Conservation (phyloP, 2,329 filamentous ascomycete genomes). For the Tympanopsis confertula region DNA sequence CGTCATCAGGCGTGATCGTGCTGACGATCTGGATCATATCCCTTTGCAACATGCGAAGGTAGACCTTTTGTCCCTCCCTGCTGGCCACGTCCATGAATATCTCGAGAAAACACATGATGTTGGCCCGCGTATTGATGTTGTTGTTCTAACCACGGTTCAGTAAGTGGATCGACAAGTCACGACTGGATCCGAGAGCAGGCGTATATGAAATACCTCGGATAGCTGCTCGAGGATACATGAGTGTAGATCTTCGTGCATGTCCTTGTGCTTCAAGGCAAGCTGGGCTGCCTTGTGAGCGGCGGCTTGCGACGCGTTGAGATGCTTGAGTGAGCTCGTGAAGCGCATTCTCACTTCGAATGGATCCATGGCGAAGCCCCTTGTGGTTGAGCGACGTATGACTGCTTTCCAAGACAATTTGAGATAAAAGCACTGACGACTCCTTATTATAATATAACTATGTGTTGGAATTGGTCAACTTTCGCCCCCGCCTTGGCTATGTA, state of each 20-base stretch:
- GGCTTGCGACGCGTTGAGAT: constrained; percentile 79
- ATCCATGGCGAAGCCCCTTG: constrained; percentile 56
- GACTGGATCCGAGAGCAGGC: too few relatives aligned
- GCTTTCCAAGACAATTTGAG: too few relatives aligned
- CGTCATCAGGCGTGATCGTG: constrained; percentile 76
- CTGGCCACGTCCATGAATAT: constrained; percentile 79
- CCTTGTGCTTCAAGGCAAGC: constrained; percentile 85
- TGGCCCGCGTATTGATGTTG: constrained; percentile 92
- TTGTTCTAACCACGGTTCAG: constrained; percentile 36
- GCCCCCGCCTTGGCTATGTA: too few relatives aligned
- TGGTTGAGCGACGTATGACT: not conserved
- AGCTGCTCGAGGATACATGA: constrained; percentile 95
- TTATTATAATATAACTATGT: too few relatives aligned
- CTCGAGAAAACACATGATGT: constrained; percentile 99
- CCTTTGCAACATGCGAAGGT: constrained; percentile 86
- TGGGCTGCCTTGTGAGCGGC: constrained; percentile 86
- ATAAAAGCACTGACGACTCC: too few relatives aligned
- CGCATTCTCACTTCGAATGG: constrained; percentile 97
- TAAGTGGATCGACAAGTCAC: not conserved
- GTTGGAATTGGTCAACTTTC: too few relatives aligned
- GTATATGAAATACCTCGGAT: constrained; percentile 56
- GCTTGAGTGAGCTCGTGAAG: constrained; percentile 81
- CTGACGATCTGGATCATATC: constrained; percentile 89
- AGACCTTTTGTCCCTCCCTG: constrained; percentile 65
- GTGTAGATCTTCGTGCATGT: constrained; percentile 94